These are phyloP conservation scores for Aspergillus coremiiformis DNA, from an alignment of 495 filamentous ascomycete species.

Conservation along the genomic window DNA sequence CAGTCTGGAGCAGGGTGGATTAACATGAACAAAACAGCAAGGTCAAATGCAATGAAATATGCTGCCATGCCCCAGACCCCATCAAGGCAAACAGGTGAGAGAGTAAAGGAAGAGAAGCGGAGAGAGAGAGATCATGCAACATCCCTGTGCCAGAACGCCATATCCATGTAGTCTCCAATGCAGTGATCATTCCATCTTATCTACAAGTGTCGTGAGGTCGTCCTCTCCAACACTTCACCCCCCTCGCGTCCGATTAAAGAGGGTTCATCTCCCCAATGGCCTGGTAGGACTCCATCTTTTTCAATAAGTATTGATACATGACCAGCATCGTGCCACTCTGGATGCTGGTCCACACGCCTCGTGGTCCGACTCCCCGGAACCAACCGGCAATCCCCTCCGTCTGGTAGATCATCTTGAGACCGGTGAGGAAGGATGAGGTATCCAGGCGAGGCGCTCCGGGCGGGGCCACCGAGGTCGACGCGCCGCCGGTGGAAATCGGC, in stretches of 20 bases:
- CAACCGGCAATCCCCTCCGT: slow-evolving; percentile 82
- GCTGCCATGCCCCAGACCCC: slow-evolving; percentile 4
- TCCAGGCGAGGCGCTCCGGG: slow-evolving; percentile 70
- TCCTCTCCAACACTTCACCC: neutral
- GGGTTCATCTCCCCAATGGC: slow-evolving; percentile 19
- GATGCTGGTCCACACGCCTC: slow-evolving; percentile 94
- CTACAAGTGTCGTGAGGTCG: neutral
- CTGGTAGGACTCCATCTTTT: slow-evolving; percentile 55
- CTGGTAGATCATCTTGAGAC: slow-evolving; percentile 77
- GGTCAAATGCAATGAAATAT: neutral
- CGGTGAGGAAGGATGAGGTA: slow-evolving; percentile 81
- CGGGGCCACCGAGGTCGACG: slow-evolving; percentile 67
- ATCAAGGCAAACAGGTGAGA: neutral
- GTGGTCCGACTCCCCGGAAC: slow-evolving; percentile 91
- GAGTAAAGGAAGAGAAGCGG: slow-evolving; percentile 3
- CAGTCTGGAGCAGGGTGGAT: slow-evolving; percentile 2
- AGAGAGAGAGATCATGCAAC: slow-evolving; percentile 11
- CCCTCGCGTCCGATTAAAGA: slow-evolving; percentile 12
- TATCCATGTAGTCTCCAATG: slow-evolving; percentile 18
- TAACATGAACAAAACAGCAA: neutral
- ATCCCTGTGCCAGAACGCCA: slow-evolving; percentile 24
- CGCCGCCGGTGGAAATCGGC: slow-evolving; percentile 77
- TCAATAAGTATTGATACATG: slow-evolving; percentile 82
- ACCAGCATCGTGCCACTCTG: slow-evolving; percentile 97
- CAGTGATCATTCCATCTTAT: slow-evolving; percentile 1